Evolutionary conservation across 1,284 basidiomycete species (phyloP).

Genomic region (Entoloma clypeatum): DNA sequence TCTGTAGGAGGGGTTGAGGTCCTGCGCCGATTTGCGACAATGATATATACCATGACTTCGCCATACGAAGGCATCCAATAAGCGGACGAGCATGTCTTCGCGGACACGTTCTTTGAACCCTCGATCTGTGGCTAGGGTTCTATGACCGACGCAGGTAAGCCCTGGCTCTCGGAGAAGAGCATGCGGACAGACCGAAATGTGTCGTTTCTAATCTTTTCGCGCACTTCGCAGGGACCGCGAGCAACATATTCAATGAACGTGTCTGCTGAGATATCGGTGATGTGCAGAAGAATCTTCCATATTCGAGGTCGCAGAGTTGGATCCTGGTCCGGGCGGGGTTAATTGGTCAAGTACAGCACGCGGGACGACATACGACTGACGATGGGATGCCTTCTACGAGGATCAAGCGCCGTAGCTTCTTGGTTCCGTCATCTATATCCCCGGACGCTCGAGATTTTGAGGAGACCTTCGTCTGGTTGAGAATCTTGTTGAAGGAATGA

Average conservation of each 20-base stretch:
- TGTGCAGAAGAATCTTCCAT: constrained; percentile 89
- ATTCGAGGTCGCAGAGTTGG: constrained; percentile 72
- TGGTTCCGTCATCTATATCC: constrained; percentile 76
- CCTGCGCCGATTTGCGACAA: not conserved
- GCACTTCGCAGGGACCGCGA: constrained; percentile 80
- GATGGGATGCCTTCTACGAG: constrained; percentile 87
- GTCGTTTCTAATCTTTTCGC: constrained; percentile 85
- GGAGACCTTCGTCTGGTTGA: constrained; percentile 61
- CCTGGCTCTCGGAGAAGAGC: not conserved
- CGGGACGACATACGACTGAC: constrained; percentile 38
- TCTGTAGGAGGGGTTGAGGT: constrained; percentile 38
- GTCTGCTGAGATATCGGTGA: constrained; percentile 72
- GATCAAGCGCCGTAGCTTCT: constrained; percentile 79
- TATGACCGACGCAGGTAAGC: constrained; percentile 29
- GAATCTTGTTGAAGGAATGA: constrained; percentile 74
- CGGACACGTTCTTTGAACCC: constrained; percentile 93
- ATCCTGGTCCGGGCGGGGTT: constrained; percentile 44
- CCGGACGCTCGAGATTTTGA: constrained; percentile 60
- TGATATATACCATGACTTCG: constrained; percentile 67
- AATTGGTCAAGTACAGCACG: constrained; percentile 11
- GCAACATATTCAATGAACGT: constrained; percentile 80
- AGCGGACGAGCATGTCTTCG: constrained; percentile 93
- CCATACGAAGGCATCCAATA: constrained; percentile 98
- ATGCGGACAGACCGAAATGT: constrained; percentile 59
- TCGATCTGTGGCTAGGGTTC: constrained; percentile 92